These are phyloP conservation scores for Plenodomus lindquistii DNA, from an alignment of 2,329 filamentous ascomycete genomes.

Conservation along the genomic window DNA sequence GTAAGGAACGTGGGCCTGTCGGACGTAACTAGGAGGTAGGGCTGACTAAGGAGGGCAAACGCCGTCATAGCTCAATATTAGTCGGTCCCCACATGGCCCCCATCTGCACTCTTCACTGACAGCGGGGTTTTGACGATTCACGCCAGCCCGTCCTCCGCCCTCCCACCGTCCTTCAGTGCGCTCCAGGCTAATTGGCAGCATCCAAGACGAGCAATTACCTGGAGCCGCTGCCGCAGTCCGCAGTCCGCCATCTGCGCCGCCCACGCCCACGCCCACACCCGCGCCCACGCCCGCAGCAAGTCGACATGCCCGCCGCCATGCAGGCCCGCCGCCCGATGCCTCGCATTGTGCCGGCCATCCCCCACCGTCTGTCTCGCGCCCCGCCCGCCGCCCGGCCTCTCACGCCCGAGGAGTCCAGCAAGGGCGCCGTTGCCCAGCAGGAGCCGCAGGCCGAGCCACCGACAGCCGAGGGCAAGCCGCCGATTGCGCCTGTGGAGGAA, in stretches of 20 bases:
- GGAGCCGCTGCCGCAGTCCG: slow-evolving; percentile 41
- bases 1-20: background rate
- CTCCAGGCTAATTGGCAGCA: slow-evolving; percentile 49
- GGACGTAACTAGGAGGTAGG: background rate
- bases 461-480: slow-evolving; percentile 11
- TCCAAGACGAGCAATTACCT: slow-evolving; percentile 43
- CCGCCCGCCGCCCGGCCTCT: slow-evolving; percentile 28
- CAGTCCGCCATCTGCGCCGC: background rate
- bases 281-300: background rate
- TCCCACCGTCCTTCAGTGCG: slow-evolving; percentile 29
- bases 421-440: slow-evolving; percentile 18
- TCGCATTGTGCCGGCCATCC: slow-evolving; percentile 46
- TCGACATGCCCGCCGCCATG: slow-evolving; percentile 27
- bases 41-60: slow-evolving; percentile 10
- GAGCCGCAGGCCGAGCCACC: slow-evolving; percentile 17
- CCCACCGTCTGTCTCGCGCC: slow-evolving; percentile 38
- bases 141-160: slow-evolving; percentile 14
- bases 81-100: slow-evolving; percentile 11
- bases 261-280: background rate
- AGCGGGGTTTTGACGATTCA: slow-evolving; percentile 1
- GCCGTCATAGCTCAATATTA: slow-evolving; percentile 9
- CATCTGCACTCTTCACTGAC: slow-evolving; percentile 14
- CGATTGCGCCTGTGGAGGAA: slow-evolving; percentile 15
- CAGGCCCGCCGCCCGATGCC: slow-evolving; percentile 29
- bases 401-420: slow-evolving; percentile 32